A percentile compares a stretch with the other conserved stretches of the same genome.
Evolutionary conservation across 352 stramenopile species (phyloP).

Genomic region (Phytopythium ostracodes): DNA sequence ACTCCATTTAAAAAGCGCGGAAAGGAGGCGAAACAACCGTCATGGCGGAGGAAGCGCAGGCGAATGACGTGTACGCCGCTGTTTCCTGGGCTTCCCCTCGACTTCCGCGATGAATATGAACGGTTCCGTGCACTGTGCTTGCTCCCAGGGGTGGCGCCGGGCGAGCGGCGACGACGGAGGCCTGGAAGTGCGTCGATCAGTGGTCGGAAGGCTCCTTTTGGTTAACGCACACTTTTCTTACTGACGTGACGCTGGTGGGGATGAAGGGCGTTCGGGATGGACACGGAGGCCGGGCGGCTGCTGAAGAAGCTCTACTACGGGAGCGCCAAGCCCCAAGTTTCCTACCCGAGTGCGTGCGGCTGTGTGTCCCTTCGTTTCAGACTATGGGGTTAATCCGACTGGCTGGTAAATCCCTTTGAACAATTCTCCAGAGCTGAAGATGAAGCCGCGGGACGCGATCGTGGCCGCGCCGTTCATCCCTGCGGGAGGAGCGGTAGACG

Average conservation of each 20-base stretch:
- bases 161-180: slow-evolving; percentile 14
- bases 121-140: too few relatives aligned
- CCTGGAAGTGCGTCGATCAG: slow-evolving; percentile 33
- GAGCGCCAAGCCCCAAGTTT: slow-evolving; percentile 57
- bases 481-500: slow-evolving; percentile 30
- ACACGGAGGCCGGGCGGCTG: slow-evolving; percentile 67
- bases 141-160: background rate
- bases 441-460: slow-evolving; percentile 26
- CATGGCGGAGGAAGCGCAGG: background rate
- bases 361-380: background rate
- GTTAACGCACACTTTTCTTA: background rate
- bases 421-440: slow-evolving; percentile 42
- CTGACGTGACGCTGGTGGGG: background rate
- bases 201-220: background rate
- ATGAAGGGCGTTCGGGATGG: slow-evolving; percentile 58
- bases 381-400: background rate
- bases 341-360: slow-evolving; percentile 59
- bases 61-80: background rate
- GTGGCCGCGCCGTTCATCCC: slow-evolving; percentile 58
- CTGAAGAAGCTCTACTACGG: slow-evolving; percentile 76
- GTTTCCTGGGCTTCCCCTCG: too few relatives aligned
- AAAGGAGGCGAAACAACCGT: background rate
- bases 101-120: background rate
- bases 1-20: background rate
- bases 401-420: too few relatives aligned